Conservation (phyloP, 73 alveolate genomes). For the Uronychia setigera region DNA sequence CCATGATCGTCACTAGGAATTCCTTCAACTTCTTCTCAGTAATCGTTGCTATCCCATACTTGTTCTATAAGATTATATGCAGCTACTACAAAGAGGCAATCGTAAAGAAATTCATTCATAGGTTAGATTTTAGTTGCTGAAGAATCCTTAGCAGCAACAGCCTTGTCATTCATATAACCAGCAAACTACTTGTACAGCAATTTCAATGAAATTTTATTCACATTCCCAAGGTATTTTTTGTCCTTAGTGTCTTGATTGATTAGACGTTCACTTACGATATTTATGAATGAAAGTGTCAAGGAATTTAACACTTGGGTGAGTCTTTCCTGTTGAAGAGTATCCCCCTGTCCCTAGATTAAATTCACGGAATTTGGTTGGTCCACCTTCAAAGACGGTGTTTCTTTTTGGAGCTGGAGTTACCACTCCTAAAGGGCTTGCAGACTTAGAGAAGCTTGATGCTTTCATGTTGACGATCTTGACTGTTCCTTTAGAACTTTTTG, state of each 20-base stretch:
- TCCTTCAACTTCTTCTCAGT: slow-evolving; percentile 28
- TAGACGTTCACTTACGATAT: not conserved
- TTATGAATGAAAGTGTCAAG: not conserved
- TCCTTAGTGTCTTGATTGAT: not conserved
- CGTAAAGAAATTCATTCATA: slow-evolving; percentile 14
- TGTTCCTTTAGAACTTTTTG: not conserved
- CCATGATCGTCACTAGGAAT: slow-evolving; percentile 1
- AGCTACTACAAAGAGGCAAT: slow-evolving; percentile 1
- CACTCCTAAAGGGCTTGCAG: too few relatives aligned
- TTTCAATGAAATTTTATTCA: not conserved
- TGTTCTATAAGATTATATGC: not conserved
- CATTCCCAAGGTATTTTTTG: not conserved
- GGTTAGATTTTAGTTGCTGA: not conserved
- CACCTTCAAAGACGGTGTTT: not conserved
- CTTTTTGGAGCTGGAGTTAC: not conserved
- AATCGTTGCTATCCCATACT: slow-evolving; percentile 16
- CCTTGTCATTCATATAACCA: not conserved
- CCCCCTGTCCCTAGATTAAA: not conserved
- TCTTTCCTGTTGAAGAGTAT: not conserved
- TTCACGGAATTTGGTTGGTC: not conserved
- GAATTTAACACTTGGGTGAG: not conserved
- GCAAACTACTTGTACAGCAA: not conserved
- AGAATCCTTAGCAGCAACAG: slow-evolving; percentile 15
- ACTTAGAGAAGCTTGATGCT: not conserved
- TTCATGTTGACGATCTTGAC: not conserved